phyloP scores from a whole-genome alignment of 805 yeast species.

The Tetrapisispora phaffii region DNA sequence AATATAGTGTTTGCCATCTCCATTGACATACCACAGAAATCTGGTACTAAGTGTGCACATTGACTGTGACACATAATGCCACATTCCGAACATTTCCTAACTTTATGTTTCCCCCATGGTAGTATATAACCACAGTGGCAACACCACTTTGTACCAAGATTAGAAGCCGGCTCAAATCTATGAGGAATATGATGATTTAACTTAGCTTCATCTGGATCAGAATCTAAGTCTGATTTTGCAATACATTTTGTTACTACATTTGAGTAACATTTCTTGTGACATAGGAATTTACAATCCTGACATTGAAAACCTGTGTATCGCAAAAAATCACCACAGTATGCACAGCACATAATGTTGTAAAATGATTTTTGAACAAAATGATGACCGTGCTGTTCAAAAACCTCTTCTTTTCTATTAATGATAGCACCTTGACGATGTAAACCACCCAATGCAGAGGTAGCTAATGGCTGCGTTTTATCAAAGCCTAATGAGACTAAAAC shows the following conservation, averaged over 20 bases:
- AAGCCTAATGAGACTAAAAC: slow-evolving; percentile 69
- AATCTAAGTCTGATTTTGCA: slow-evolving; percentile 61
- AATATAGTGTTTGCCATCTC: slow-evolving; percentile 88
- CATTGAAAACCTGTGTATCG: slow-evolving; percentile 81
- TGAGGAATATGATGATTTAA: slow-evolving; percentile 96
- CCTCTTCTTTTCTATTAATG: slow-evolving; percentile 78
- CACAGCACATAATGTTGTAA: slow-evolving; percentile 94
- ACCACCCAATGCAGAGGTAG: slow-evolving; percentile 43
- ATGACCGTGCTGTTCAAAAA: slow-evolving; percentile 93
- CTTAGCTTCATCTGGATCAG: slow-evolving; percentile 64
- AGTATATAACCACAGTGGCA: slow-evolving; percentile 96
- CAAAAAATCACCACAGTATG: slow-evolving; percentile 90
- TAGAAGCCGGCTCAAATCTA: slow-evolving; percentile 83
- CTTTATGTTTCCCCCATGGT: slow-evolving; percentile 91
- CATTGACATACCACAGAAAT: slow-evolving; percentile 97
- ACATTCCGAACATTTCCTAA: slow-evolving; percentile 87
- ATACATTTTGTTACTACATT: slow-evolving; percentile 79
- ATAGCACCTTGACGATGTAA: slow-evolving; percentile 97
- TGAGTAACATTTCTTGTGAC: slow-evolving; percentile 73
- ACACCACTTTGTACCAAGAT: slow-evolving; percentile 97
- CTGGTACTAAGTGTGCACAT: slow-evolving; percentile 93
- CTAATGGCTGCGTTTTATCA: slow-evolving; percentile 52
- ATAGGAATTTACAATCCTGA: slow-evolving; percentile 71
- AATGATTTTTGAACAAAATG: slow-evolving; percentile 92
- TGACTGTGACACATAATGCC: slow-evolving; percentile 89